Conservation (phyloP, 768 basidiomycete species). For the Pisolithus orientalis region DNA sequence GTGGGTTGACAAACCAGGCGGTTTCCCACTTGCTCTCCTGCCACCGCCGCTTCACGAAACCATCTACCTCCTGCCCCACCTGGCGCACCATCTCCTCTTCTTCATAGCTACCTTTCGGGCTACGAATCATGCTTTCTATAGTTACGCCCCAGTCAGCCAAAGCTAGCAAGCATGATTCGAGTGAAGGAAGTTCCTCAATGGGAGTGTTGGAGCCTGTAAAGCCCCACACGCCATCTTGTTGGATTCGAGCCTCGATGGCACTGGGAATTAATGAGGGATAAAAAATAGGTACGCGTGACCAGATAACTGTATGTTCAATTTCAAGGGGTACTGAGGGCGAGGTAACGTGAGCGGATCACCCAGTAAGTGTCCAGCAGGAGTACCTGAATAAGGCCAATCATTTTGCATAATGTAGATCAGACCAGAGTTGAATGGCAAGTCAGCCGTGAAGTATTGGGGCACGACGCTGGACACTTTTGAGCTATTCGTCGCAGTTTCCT, state of each 20-base stretch:
- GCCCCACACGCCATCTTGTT: conserved; percentile 76
- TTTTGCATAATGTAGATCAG: conserved; percentile 70
- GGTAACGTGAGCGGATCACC: neutral
- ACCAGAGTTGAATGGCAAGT: conserved; percentile 43
- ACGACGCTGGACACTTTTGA: neutral
- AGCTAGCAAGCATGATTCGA: conserved; percentile 52
- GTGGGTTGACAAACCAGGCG: conserved; percentile 89
- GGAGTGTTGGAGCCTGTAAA: conserved; percentile 60
- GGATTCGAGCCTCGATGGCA: conserved; percentile 49
- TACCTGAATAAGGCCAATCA: conserved; percentile 88
- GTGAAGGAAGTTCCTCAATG: conserved; percentile 53
- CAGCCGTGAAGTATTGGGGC: conserved; percentile 60
- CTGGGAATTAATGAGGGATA: conserved; percentile 50
- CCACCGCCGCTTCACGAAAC: conserved; percentile 66
- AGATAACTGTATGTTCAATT: conserved; percentile 70
- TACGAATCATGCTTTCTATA: conserved; percentile 50
- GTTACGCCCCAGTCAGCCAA: conserved; percentile 70
- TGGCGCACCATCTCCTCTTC: conserved; percentile 45
- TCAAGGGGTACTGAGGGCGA: conserved; percentile 50
- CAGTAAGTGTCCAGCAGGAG: conserved; percentile 5
- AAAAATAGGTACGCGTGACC: conserved; percentile 70
- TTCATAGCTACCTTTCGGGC: conserved; percentile 42
- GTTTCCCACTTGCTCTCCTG: conserved; percentile 75
- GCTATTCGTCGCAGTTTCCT: conserved; percentile 17
- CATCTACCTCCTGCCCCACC: conserved; percentile 53